phyloP scores from a whole-genome alignment of 1,284 basidiomycete genomes.

The Austroboletus rostrupii region DNA sequence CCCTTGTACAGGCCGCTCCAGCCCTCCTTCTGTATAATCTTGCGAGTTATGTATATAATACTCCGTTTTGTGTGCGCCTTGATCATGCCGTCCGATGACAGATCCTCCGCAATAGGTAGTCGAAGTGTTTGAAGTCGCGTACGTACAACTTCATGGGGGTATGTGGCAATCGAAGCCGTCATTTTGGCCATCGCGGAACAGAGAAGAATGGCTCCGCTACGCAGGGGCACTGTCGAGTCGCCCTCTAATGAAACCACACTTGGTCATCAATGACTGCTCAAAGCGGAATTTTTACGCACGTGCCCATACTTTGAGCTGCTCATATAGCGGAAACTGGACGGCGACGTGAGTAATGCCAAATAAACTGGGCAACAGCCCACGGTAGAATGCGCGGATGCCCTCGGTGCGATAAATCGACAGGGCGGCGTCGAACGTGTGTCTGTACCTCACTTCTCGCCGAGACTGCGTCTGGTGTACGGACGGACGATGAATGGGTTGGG shows the following conservation, averaged over 20 bases:
- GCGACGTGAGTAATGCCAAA: slow-evolving; percentile 90
- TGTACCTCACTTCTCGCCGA: slow-evolving; percentile 70
- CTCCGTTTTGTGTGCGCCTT: slow-evolving; percentile 52
- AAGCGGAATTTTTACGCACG: slow-evolving; percentile 50
- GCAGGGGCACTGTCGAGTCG: slow-evolving; percentile 54
- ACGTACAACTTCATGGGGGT: slow-evolving; percentile 93
- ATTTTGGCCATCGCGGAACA: slow-evolving; percentile 91
- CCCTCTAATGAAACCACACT: slow-evolving; percentile 38
- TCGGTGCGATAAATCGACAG: slow-evolving; percentile 83
- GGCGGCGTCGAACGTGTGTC: slow-evolving; percentile 85
- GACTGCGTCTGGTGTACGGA: slow-evolving; percentile 63
- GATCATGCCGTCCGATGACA: slow-evolving; percentile 57
- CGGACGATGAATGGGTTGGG: neutral
- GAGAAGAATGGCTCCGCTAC: slow-evolving; percentile 69
- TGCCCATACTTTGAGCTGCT: slow-evolving; percentile 80
- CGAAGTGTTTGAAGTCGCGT: slow-evolving; percentile 87
- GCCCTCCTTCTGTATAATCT: slow-evolving; percentile 77
- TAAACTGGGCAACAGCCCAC: slow-evolving; percentile 83
- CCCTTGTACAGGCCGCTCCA: slow-evolving; percentile 88
- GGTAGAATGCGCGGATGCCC: slow-evolving; percentile 84
- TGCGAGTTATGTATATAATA: slow-evolving; percentile 67
- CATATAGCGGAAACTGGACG: slow-evolving; percentile 95
- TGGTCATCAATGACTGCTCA: slow-evolving; percentile 1
- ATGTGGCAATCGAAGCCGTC: slow-evolving; percentile 89
- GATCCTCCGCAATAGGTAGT: slow-evolving; percentile 52